A percentile compares a stretch with the other conserved stretches of the same genome.
phyloP scores from a whole-genome alignment of 169 alveolate genomes.

The Besnoitia besnoiti region DNA sequence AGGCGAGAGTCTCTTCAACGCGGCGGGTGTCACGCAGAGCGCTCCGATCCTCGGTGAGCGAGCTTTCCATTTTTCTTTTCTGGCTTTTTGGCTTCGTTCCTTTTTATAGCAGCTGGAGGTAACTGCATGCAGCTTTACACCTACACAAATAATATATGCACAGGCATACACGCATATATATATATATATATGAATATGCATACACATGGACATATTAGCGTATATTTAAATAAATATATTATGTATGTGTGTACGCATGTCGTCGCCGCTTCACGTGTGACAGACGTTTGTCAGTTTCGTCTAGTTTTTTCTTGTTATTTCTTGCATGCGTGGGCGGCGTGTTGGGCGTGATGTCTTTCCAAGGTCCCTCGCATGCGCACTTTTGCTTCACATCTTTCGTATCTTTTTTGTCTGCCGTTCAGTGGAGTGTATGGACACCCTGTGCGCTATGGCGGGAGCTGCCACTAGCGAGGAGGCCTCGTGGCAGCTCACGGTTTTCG shows the following conservation, averaged over 20 bases:
- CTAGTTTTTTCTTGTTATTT: no score
- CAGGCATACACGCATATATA: no score
- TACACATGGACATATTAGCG: neutral
- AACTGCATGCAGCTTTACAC: no score
- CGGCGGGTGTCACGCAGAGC: no score
- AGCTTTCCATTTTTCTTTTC: neutral
- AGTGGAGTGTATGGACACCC: conserved; percentile 10
- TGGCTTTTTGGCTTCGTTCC: neutral
- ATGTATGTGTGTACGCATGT: neutral
- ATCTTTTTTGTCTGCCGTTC: neutral
- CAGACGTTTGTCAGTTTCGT: no score
- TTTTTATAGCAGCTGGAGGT: no score
- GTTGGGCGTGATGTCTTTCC: no score
- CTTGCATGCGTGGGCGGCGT: no score
- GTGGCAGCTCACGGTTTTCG: conserved; percentile 1
- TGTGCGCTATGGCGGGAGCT: neutral
- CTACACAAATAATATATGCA: no score
- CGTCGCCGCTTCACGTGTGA: no score
- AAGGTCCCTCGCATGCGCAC: neutral
- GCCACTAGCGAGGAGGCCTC: neutral
- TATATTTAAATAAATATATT: neutral
- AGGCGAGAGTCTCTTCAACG: no score
- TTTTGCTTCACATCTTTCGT: neutral
- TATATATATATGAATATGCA: neutral
- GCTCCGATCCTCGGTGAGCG: no score